These are phyloP conservation scores for Lipomyces chichibuensis DNA, from an alignment of 805 yeast genomes.

Conservation along the genomic window DNA sequence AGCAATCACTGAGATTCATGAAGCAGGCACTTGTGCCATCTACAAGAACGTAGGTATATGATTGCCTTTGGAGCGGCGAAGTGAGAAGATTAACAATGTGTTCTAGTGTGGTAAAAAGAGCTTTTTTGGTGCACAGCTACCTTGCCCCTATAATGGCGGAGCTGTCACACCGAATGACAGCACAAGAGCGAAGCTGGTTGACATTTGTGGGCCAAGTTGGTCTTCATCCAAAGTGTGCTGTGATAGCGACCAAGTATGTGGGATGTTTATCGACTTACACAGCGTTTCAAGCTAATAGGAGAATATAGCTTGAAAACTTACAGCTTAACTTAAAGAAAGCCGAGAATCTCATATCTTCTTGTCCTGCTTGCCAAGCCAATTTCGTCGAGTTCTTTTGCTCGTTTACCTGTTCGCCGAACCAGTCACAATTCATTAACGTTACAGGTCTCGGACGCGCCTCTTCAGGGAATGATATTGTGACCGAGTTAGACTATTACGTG, in stretches of 20 bases:
- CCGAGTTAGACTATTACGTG: conserved; percentile 68
- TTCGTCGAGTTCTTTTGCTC: conserved; percentile 79
- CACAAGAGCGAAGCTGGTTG: conserved; percentile 52
- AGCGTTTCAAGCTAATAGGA: not conserved
- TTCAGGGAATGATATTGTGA: conserved; percentile 61
- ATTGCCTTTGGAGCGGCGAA: not conserved
- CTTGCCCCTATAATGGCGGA: conserved; percentile 65
- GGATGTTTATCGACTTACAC: not conserved
- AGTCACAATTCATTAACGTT: conserved; percentile 71
- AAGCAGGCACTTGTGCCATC: conserved; percentile 57
- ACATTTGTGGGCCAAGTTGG: conserved; percentile 77
- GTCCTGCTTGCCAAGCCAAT: conserved; percentile 91
- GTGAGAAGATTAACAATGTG: not conserved
- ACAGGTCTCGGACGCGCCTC: conserved; percentile 52
- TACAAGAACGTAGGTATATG: conserved; percentile 48
- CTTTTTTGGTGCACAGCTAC: conserved; percentile 75
- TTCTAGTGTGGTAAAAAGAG: conserved; percentile 74
- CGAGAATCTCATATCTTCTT: conserved; percentile 77
- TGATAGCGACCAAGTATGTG: conserved; percentile 58
- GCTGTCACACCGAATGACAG: conserved; percentile 55
- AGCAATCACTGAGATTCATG: conserved; percentile 40
- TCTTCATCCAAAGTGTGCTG: conserved; percentile 65
- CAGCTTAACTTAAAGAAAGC: conserved; percentile 69
- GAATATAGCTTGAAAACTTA: conserved; percentile 47
- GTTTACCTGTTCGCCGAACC: conserved; percentile 88